These are phyloP conservation scores for Xylariaceae sp. DNA, from an alignment of 2,329 filamentous ascomycete genomes.

Conservation along the genomic window DNA sequence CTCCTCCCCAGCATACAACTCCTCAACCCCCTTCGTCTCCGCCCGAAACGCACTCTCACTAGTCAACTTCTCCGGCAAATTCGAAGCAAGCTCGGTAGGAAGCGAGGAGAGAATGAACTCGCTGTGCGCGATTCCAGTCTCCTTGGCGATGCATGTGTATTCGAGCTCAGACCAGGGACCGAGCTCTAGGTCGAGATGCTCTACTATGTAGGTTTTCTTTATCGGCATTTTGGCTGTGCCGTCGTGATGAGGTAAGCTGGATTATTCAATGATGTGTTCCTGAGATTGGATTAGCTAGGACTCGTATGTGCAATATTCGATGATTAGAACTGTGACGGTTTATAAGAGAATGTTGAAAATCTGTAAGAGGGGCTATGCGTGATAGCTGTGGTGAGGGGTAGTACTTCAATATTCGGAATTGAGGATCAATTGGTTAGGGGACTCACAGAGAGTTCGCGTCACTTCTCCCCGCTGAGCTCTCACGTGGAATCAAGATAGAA, in stretches of 20 bases:
- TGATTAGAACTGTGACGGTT: too few species aligned
- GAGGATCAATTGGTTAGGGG: too few species aligned
- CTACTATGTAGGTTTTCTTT: constrained; percentile 82
- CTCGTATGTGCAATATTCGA: too few species aligned
- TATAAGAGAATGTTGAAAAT: background rate
- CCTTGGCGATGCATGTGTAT: constrained; percentile 81
- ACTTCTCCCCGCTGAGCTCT: too few species aligned
- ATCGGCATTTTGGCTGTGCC: constrained; percentile 23
- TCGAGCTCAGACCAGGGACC: constrained; percentile 93
- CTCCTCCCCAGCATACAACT: constrained; percentile 57
- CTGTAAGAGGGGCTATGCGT: too few species aligned
- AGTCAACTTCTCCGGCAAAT: constrained; percentile 58
- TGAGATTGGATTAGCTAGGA: background rate
- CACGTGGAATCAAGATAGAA: too few species aligned
- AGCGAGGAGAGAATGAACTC: constrained; percentile 82
- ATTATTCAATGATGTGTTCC: too few species aligned
- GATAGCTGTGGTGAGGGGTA: too few species aligned
- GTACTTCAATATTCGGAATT: too few species aligned
- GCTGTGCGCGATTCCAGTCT: constrained; percentile 66
- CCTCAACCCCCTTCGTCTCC: constrained; percentile 77
- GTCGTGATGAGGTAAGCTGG: too few species aligned
- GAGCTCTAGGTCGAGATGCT: constrained; percentile 93
- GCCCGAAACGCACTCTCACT: constrained; percentile 63
- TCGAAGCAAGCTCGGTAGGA: constrained; percentile 65
- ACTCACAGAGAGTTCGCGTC: too few species aligned